Base-by-base conservation (phyloP, 1,139 yeast genomes). In the Kodamaea plutei region DNA sequence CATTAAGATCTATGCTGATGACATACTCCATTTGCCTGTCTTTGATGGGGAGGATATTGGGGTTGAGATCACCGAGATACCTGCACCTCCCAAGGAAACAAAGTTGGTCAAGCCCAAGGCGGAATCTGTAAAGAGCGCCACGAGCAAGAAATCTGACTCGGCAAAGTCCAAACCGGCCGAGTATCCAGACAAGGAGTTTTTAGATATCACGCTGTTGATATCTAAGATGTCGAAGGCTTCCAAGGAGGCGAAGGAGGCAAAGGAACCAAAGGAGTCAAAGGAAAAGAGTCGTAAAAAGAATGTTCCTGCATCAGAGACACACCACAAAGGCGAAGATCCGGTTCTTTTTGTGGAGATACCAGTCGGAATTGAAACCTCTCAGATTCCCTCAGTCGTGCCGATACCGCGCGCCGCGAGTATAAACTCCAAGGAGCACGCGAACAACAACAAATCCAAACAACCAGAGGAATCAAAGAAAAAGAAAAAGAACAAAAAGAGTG, bases 381-480 rank as follows among this genome's bases (percentile, higher is more conserved):
- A 28, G 9, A 23, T 28, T 8, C 30, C 30, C 21, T 13, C 30
- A 16, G 30, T 28, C 9, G 25, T 28, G 20, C 19, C 26, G 13
- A 18, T 28, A 6, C 30, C 30, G 6, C 11, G 26, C 16, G 13
- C 6, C 23, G 5, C 22, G 15, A 17, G 23, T 9, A 17, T 7
- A 7, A 17, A 17, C 7, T 7, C 9, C 17, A 20, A 19, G 12
- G 8, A 18, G 9, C 34, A 31, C 34, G 34, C 26, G 34, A 21
- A 17, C 4, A 13, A 9, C n/a, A 11, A 10, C n/a, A n/a, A n/a
- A n/a, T n/a, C n/a, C 9, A 8, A 4, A 21, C 13, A 9, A 21
- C 23, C 23, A 9, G 23, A 21, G 23, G 23, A 21, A 11, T 11
- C 23, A 21, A 21, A 21, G 14, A 21, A 21, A 12, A 21, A 21